Conservation (phyloP, 257 asterid genomes). For the Solanum lycopersicoides region DNA sequence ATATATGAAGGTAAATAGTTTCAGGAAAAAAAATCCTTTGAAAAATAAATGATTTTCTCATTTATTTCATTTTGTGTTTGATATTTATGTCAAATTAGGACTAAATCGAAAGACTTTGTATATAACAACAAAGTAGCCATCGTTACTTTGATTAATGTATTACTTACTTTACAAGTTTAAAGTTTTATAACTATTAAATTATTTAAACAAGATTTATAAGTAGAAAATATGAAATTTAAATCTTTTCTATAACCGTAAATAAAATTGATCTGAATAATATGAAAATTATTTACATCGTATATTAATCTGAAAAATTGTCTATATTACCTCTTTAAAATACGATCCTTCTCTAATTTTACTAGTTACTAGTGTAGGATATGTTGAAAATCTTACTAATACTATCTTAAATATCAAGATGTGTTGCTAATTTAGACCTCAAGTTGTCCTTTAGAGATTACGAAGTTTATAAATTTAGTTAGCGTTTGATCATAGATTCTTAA, state of each 20-base stretch:
- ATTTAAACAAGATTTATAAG: not conserved
- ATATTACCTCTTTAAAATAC: not conserved
- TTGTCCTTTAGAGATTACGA: not conserved
- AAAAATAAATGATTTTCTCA: too few relatives aligned
- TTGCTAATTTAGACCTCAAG: not conserved
- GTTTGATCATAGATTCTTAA: too few relatives aligned
- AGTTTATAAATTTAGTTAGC: too few relatives aligned
- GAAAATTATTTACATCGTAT: not conserved
- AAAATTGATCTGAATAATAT: not conserved
- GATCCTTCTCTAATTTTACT: too few relatives aligned
- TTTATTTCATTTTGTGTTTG: too few relatives aligned
- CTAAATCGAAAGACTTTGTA: not conserved
- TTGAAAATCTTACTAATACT: too few relatives aligned
- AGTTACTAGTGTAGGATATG: too few relatives aligned
- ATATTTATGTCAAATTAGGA: not conserved
- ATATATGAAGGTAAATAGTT: too few relatives aligned
- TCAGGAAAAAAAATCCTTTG: rapidly evolving
- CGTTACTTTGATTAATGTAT: not conserved
- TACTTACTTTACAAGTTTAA: not conserved
- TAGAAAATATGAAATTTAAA: not conserved
- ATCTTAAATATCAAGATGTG: not conserved
- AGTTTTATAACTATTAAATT: not conserved
- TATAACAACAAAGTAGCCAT: not conserved
- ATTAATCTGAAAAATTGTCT: too few relatives aligned
- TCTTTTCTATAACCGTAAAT: too few relatives aligned